Conservation (phyloP, 148 eudicot species). For the Drosera capensis region DNA sequence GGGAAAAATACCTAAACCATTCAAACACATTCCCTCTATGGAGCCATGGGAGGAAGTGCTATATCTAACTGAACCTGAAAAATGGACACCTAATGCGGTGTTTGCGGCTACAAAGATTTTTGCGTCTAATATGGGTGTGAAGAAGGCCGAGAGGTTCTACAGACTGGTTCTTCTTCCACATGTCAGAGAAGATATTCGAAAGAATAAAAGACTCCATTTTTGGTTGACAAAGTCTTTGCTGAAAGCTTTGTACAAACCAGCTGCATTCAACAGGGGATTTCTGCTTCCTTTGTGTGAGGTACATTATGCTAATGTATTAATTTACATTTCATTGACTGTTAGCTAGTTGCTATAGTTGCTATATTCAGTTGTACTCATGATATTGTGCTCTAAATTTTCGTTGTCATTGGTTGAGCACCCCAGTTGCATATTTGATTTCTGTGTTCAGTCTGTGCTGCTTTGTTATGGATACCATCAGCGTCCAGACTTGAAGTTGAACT, state of each 20-base stretch:
- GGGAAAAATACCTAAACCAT: constrained; percentile 76
- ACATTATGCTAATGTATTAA: background rate
- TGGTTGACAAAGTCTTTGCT: constrained; percentile 57
- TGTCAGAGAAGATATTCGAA: constrained; percentile 65
- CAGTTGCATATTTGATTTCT: background rate
- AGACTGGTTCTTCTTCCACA: constrained; percentile 77
- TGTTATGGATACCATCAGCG: no score
- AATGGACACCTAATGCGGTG: constrained; percentile 86
- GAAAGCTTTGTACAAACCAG: constrained; percentile 80
- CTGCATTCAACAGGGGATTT: constrained; percentile 91
- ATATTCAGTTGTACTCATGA: no score
- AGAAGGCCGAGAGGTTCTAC: constrained; percentile 73
- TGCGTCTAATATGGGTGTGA: constrained; percentile 74
- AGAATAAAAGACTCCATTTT: constrained; percentile 72
- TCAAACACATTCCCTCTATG: constrained; percentile 54
- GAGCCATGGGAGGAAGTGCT: constrained; percentile 71
- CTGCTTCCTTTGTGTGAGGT: constrained; percentile 89
- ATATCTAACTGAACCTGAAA: constrained; percentile 83
- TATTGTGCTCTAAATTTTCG: no score
- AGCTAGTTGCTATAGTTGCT: background rate
- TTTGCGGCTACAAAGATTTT: constrained; percentile 84
- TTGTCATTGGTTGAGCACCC: background rate
- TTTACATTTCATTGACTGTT: no score
- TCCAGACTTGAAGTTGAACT: background rate
- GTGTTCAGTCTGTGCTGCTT: no score